Conservation (phyloP, 2,329 filamentous ascomycete genomes). For the Phoma sp. region DNA sequence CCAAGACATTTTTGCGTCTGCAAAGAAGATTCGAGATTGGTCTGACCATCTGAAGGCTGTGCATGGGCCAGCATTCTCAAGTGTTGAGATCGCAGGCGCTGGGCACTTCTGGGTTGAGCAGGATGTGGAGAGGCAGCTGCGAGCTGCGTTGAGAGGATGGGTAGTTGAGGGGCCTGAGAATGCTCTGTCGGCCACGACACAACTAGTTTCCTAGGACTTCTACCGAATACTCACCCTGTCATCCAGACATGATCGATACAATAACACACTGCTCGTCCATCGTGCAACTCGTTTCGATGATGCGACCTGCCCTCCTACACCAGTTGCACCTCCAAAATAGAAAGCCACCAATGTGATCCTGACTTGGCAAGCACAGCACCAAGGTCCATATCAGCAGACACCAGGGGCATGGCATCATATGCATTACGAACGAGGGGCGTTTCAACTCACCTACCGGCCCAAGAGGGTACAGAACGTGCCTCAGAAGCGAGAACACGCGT, state of each 20-base stretch:
- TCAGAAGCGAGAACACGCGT: slow-evolving; percentile 12
- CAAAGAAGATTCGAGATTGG: slow-evolving; percentile 73
- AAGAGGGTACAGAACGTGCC: slow-evolving; percentile 19
- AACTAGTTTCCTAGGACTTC: neutral
- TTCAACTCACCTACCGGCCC: slow-evolving; percentile 7
- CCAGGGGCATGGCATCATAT: slow-evolving; percentile 15
- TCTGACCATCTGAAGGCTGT: slow-evolving; percentile 58
- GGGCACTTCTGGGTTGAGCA: slow-evolving; percentile 61
- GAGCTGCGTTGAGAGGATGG: slow-evolving; percentile 53
- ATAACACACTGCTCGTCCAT: too few species aligned
- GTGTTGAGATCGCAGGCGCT: slow-evolving; percentile 56
- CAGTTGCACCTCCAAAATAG: neutral
- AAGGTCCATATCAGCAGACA: slow-evolving; percentile 23
- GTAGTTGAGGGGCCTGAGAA: slow-evolving; percentile 28
- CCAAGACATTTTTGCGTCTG: slow-evolving; percentile 75
- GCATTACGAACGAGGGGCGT: neutral
- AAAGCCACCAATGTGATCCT: neutral
- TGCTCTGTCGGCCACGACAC: neutral
- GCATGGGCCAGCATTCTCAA: slow-evolving; percentile 44
- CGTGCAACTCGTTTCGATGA: too few species aligned
- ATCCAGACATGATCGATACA: neutral
- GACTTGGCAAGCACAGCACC: slow-evolving; percentile 13
- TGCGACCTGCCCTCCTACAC: neutral
- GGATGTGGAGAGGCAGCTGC: slow-evolving; percentile 50
- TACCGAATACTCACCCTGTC: neutral